These are phyloP conservation scores for Crithidia bombi DNA, from an alignment of 208 protist species.

Conservation along the genomic window DNA sequence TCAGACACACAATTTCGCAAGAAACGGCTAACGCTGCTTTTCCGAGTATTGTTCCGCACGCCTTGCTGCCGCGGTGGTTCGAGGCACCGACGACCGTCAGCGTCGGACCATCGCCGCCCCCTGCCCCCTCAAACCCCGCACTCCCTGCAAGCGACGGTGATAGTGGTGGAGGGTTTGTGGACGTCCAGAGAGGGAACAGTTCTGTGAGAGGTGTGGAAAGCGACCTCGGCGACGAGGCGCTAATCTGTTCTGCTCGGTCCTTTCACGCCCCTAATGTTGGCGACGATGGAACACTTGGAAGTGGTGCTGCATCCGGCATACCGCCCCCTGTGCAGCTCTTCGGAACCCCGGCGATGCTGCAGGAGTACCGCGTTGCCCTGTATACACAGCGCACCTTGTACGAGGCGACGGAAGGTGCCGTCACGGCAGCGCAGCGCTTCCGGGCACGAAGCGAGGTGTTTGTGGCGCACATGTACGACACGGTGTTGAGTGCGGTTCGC, in stretches of 20 bases:
- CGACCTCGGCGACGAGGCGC: not conserved
- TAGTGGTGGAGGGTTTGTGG: not conserved
- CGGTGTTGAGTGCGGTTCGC: slow-evolving; percentile 25
- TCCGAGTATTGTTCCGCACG: slow-evolving; percentile 18
- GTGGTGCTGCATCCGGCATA: not conserved
- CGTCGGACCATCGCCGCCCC: not conserved
- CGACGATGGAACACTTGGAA: not conserved
- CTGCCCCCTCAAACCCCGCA: not conserved
- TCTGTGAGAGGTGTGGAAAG: not conserved
- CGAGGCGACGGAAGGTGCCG: slow-evolving; percentile 25
- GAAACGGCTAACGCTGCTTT: not conserved
- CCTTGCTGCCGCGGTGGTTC: slow-evolving; percentile 24
- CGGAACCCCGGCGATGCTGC: slow-evolving; percentile 18
- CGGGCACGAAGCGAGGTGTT: slow-evolving; percentile 24
- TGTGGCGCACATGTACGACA: slow-evolving; percentile 29
- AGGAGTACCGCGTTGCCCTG: slow-evolving; percentile 36
- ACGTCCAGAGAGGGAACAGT: not conserved
- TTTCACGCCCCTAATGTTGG: slow-evolving; percentile 4
- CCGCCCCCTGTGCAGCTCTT: slow-evolving; percentile 33
- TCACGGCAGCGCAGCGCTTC: slow-evolving; percentile 32
- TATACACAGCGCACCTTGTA: slow-evolving; percentile 27
- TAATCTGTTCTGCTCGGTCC: slow-evolving; percentile 4
- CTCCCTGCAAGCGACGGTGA: not conserved
- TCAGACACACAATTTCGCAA: not conserved
- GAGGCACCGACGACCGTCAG: not conserved